Conservation (phyloP, 257 asterid species). For the Misopates orontium region DNA sequence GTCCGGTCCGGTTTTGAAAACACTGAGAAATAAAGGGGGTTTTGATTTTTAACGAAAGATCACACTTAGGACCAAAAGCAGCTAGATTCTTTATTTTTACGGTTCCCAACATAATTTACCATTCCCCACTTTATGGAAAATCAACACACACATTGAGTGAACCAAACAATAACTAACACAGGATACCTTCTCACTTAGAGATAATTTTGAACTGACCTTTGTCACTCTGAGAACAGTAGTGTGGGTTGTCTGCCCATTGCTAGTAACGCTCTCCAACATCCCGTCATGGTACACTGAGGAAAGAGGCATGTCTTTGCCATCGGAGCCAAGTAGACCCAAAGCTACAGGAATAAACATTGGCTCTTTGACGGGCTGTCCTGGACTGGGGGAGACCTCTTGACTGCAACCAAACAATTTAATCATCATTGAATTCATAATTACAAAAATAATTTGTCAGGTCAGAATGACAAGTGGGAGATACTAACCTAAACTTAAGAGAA, state of each 20-base stretch:
- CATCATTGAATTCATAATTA: conserved; percentile 14
- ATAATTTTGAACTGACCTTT: conserved; percentile 48
- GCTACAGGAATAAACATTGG: conserved; percentile 83
- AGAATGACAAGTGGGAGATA: conserved; percentile 10
- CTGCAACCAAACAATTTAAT: conserved; percentile 43
- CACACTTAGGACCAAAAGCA: too few species aligned
- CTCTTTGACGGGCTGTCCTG: conserved; percentile 85
- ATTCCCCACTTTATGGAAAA: too few species aligned
- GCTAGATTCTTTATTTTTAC: too few species aligned
- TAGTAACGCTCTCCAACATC: conserved; percentile 43
- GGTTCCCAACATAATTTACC: too few species aligned
- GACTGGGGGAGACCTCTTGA: conserved; percentile 91
- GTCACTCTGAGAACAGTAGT: conserved; percentile 67
- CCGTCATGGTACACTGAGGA: conserved; percentile 56
- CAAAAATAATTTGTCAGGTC: background rate
- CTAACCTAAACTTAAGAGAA: conserved; percentile 81
- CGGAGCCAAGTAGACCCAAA: conserved; percentile 66
- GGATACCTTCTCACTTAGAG: background rate
- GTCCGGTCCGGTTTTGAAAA: too few species aligned
- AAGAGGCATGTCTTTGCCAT: conserved; percentile 70
- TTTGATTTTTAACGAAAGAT: too few species aligned
- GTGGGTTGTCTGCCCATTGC: conserved; percentile 40
- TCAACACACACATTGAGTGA: too few species aligned
- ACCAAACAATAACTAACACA: too few species aligned
- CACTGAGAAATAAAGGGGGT: too few species aligned